phyloP scores from a whole-genome alignment of 768 basidiomycete species.

The Agaricus sinodeliciosus region DNA sequence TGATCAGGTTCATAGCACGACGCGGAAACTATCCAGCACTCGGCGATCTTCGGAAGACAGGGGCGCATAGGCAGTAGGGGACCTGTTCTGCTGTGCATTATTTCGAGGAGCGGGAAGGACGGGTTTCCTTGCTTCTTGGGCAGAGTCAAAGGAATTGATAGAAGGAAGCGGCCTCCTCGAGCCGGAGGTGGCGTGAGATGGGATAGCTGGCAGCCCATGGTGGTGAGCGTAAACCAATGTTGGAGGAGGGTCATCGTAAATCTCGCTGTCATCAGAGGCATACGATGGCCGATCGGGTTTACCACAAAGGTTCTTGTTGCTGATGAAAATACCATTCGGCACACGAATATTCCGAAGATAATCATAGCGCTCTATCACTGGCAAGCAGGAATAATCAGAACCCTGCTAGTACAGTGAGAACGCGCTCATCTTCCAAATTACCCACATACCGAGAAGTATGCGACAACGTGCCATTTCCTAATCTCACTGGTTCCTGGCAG shows the following conservation, averaged over 20 bases:
- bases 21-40: conserved; percentile 46
- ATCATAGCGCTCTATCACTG: conserved; percentile 69
- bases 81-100: conserved; percentile 2
- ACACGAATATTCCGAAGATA: conserved; percentile 63
- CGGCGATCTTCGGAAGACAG: conserved; percentile 53
- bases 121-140: conserved; percentile 2
- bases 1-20: conserved; percentile 24
- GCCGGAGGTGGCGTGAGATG: conserved; percentile 6
- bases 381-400: conserved; percentile 61
- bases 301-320: conserved; percentile 48
- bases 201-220: not conserved
- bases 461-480: conserved; percentile 80
- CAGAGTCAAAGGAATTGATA: conserved; percentile 1
- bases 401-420: conserved; percentile 33
- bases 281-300: conserved; percentile 37
- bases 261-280: conserved; percentile 39
- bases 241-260: conserved; percentile 23
- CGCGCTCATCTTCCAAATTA: conserved; percentile 8
- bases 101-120: conserved; percentile 3
- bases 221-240: conserved; percentile 14
- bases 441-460: conserved; percentile 65
- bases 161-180: conserved; percentile 4
- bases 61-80: conserved; percentile 26
- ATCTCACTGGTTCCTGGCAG: conserved; percentile 50
- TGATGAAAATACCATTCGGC: conserved; percentile 66